These are phyloP conservation scores for Gillenia trifoliata DNA, from an alignment of 306 rosid species.

Conservation along the genomic window DNA sequence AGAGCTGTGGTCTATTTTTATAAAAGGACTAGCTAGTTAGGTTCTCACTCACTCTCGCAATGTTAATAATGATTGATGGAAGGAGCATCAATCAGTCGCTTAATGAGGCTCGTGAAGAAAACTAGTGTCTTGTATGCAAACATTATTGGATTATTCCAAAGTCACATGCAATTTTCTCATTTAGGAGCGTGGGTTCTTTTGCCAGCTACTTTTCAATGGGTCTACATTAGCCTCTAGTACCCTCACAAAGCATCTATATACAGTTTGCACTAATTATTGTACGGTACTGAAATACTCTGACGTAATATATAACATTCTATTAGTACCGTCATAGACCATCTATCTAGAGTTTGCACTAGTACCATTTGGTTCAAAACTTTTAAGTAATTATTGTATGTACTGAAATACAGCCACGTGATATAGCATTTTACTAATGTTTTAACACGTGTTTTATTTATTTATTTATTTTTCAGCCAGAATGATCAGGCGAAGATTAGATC, in stretches of 20 bases:
- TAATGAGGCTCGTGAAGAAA: conserved; percentile 23
- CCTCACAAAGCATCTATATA: not conserved
- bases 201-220: not conserved
- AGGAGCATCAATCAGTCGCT: not conserved
- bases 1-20: not conserved
- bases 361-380: not conserved
- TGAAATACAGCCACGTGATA: not conserved
- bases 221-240: not conserved
- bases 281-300: not conserved
- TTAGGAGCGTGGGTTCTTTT: not conserved
- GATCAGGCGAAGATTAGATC: too few relatives aligned
- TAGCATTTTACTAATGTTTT: too few relatives aligned
- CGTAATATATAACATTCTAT: too few relatives aligned
- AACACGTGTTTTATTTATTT: too few relatives aligned
- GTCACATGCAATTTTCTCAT: conserved; percentile 23
- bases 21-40: not conserved
- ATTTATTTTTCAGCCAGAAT: too few relatives aligned
- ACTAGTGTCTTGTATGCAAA: not conserved
- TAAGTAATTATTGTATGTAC: not conserved
- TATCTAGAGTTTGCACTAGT: too few relatives aligned
- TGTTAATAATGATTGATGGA: conserved; percentile 2
- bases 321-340: too few relatives aligned
- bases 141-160: conserved; percentile 9
- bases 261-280: not conserved
- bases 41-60: not conserved